Percentiles rank a stretch among this genome's conserved stretches.
Evolutionary conservation across 257 asterid genomes (phyloP).

Genomic region (Striga asiatica): DNA sequence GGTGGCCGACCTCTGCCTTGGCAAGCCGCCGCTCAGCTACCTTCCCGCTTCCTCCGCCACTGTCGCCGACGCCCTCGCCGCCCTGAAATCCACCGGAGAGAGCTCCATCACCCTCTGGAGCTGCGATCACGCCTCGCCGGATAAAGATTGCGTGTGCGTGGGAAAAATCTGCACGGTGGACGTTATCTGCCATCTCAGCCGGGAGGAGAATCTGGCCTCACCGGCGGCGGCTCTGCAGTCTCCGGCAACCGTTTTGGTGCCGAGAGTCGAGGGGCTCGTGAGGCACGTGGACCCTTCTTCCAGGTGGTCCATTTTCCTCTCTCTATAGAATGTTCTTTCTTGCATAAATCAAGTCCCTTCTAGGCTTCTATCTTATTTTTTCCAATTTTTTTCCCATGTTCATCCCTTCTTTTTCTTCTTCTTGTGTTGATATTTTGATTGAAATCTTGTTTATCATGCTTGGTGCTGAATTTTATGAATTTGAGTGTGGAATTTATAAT

Average conservation of each 20-base stretch:
- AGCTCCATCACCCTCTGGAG: constrained; percentile 55
- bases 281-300: constrained; percentile 54
- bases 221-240: constrained; percentile 46
- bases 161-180: constrained; percentile 83
- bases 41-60: constrained; percentile 55
- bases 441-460: too few relatives aligned
- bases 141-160: constrained; percentile 38
- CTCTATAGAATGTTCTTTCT: neutral
- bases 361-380: neutral
- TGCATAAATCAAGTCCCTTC: neutral
- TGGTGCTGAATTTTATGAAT: too few relatives aligned
- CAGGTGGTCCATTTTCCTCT: constrained; percentile 29
- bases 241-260: constrained; percentile 48
- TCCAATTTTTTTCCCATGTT: neutral
- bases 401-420: too few relatives aligned
- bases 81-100: constrained; percentile 38
- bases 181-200: constrained; percentile 50
- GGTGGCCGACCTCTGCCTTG: constrained; percentile 87
- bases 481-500: too few relatives aligned
- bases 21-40: constrained; percentile 72
- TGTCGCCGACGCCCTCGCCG: constrained; percentile 48
- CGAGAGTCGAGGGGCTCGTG: constrained; percentile 31
- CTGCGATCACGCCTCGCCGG: constrained; percentile 42
- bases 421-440: too few relatives aligned
- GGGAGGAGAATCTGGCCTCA: constrained; percentile 39